Evolutionary conservation across 2,329 filamentous ascomycete species (phyloP), one percentile per base, ranked within the genome.

Genomic region (Fusarium sp.): DNA sequence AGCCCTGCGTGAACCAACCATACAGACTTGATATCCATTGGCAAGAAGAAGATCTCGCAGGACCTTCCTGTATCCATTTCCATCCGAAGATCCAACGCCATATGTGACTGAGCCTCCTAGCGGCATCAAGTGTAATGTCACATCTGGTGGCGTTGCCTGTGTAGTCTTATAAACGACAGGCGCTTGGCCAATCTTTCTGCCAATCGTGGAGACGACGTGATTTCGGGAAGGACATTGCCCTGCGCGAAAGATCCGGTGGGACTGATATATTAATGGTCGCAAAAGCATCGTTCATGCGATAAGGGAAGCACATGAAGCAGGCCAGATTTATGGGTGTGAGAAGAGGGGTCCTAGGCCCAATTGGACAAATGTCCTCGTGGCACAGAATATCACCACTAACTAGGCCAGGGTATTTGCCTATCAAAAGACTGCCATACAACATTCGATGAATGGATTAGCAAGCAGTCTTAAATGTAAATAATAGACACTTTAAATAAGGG

Each of bases 131-230:
- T 12, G 30, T 34, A 51, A 14, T 8, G 4, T 17, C 7, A 24
- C 48, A 24, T 20, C 24, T 6, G 12, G 30, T 1, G 8, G 12
- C 17, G 9, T 34, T 24, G 8, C 17, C 6, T 8, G n/a, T 8
- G 48, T 20, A 11, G 12, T 34, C 8, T 34, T 7, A 20, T 7
- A 0, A n/a, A 34, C 1, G 15, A 2, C 17, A 8, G 4, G 4
- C 10, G 30, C 48, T 18, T 24, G 48, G 17, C 13, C 7, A 20
- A 8, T 8, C 24, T 24, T 24, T 24, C 24, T 24, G 24, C 24
- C 24, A 24, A 24, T 24, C 24, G 24, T 24, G 24, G 24, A 24
- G 24, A 24, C 24, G 24, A 24, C 24, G 24, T 12, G 30, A 14
- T 14, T 3, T 24, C 4, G 30, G 14, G 12, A 34, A 51, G n/a